Conservation (phyloP, 805 yeast genomes). For the Myxozyma vanderwaltii region DNA sequence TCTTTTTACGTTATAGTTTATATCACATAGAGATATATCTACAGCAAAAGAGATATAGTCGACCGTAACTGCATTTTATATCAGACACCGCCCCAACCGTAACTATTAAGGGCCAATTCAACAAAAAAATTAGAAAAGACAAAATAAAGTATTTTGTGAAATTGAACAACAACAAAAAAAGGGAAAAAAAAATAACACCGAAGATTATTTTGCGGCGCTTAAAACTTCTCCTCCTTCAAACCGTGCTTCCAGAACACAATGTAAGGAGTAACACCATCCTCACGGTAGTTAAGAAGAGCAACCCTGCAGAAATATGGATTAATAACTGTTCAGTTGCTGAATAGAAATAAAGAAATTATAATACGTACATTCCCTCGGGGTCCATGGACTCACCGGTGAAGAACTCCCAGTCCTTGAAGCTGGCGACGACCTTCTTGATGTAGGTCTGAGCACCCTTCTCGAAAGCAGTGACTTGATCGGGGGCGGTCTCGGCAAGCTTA, state of each 20-base stretch:
- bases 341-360: neutral
- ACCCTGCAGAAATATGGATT: slow-evolving; percentile 42
- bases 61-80: neutral
- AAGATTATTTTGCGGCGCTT: slow-evolving; percentile 43
- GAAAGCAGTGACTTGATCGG: slow-evolving; percentile 82
- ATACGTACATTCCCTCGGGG: slow-evolving; percentile 87
- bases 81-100: no score
- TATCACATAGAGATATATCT: no score
- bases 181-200: neutral
- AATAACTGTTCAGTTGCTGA: neutral
- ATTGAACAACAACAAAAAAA: neutral
- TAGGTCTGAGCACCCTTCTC: slow-evolving; percentile 97
- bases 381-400: slow-evolving; percentile 99
- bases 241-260: slow-evolving; percentile 99
- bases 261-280: slow-evolving; percentile 97
- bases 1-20: no score
- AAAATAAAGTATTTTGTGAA: neutral
- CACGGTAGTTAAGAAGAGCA: slow-evolving; percentile 98
- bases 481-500: slow-evolving; percentile 81
- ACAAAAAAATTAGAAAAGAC: neutral
- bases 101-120: neutral
- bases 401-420: slow-evolving; percentile 99
- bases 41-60: neutral
- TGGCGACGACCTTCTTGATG: slow-evolving; percentile 92
- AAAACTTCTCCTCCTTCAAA: slow-evolving; percentile 84